These are phyloP conservation scores for Graphilbum sp. DNA, from an alignment of 2,329 filamentous ascomycete species.

Conservation along the genomic window DNA sequence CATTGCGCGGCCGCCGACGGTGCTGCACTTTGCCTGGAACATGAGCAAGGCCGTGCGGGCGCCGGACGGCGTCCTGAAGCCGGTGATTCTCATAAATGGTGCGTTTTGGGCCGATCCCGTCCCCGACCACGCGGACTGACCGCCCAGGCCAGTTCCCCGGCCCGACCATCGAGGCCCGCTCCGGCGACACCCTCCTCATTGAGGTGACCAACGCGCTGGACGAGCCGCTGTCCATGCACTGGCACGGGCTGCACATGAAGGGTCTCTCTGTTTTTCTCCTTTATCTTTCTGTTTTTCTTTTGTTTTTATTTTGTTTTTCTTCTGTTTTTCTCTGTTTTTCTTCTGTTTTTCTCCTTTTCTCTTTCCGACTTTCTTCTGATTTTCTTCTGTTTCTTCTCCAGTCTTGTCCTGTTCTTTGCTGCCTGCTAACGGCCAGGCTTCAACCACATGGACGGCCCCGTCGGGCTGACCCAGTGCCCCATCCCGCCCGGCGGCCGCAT, in stretches of 20 bases:
- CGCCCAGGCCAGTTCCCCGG: constrained; percentile 23
- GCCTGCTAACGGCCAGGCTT: constrained; percentile 1
- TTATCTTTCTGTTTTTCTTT: no score
- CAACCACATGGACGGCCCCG: constrained; percentile 52
- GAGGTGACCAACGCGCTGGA: constrained; percentile 24
- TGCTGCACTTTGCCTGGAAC: constrained; percentile 21
- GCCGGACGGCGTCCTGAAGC: constrained; percentile 33
- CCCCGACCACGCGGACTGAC: background rate
- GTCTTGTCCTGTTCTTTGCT: background rate
- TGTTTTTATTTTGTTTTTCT: no score
- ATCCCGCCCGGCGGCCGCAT: constrained; percentile 47
- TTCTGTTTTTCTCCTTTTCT: no score
- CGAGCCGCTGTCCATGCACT: constrained; percentile 26
- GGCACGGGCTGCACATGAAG: constrained; percentile 27
- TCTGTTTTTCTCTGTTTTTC: no score
- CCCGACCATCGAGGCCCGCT: constrained; percentile 28
- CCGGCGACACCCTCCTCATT: constrained; percentile 27
- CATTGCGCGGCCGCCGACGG: constrained; percentile 17
- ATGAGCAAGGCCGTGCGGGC: constrained; percentile 20
- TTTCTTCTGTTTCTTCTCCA: background rate
- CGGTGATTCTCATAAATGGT: constrained; percentile 33
- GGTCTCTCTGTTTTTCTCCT: no score
- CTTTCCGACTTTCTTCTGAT: no score
- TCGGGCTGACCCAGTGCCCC: constrained; percentile 47
- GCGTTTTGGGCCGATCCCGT: no score